These are phyloP conservation scores for Cyphellophora attinorum DNA, from an alignment of 2,329 filamentous ascomycete genomes.

Conservation along the genomic window DNA sequence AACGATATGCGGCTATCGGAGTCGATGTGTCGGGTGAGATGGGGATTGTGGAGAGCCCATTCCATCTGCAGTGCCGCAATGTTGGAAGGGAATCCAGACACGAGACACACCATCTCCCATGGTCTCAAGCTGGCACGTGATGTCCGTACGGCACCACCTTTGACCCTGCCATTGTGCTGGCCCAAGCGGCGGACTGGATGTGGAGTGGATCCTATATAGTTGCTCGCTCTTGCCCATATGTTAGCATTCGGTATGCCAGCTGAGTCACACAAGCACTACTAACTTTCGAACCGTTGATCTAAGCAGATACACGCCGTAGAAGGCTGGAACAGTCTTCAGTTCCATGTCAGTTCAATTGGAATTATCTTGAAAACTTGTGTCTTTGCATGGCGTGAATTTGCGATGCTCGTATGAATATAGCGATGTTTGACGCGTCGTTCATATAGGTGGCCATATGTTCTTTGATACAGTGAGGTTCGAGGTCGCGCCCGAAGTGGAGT, in stretches of 20 bases:
- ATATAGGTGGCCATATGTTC: too few relatives aligned
- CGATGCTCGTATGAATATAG: too few relatives aligned
- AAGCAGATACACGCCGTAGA: conserved; percentile 89
- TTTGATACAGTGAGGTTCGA: too few relatives aligned
- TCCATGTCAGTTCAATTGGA: too few relatives aligned
- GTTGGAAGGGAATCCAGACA: conserved; percentile 80
- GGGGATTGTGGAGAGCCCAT: conserved; percentile 87
- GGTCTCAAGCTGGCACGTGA: conserved; percentile 59
- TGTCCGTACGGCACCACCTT: conserved; percentile 74
- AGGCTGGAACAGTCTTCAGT: conserved; percentile 62
- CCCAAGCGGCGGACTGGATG: conserved; percentile 73
- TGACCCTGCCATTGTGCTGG: conserved; percentile 81
- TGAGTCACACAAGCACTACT: conserved; percentile 15
- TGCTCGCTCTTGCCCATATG: conserved; percentile 25
- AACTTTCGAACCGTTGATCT: conserved; percentile 65
- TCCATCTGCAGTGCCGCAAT: conserved; percentile 90
- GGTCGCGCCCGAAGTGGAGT: too few relatives aligned
- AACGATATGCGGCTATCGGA: conserved; percentile 33
- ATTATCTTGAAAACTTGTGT: too few relatives aligned
- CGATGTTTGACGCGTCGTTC: too few relatives aligned
- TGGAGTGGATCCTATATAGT: conserved; percentile 89
- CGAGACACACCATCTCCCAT: conserved; percentile 83
- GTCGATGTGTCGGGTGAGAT: conserved; percentile 69
- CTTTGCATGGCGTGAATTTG: too few relatives aligned
- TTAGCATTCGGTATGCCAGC: conserved; percentile 19